Base-by-base conservation (phyloP, 2,329 filamentous ascomycete species). In the Penicillium sp. region DNA sequence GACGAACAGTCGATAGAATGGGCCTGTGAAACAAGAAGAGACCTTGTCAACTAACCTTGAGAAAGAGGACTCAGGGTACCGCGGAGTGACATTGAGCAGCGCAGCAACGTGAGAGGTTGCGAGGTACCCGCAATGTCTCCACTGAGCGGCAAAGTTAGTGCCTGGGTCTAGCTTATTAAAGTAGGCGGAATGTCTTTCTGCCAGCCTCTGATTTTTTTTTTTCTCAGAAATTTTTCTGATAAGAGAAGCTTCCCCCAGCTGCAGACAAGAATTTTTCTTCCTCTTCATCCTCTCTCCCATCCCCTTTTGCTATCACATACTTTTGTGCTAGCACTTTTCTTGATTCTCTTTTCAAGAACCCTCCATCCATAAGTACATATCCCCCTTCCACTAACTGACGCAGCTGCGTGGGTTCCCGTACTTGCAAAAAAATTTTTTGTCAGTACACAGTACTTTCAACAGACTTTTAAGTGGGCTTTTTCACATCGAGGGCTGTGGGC, bases 401-500 rank as follows among this genome's bases (percentile, higher is more conserved):
- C 60, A 67, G 61, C 59, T 65, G 61, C 61, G 66, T 66, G 65
- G 66, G 66, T 57, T 63, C 61, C 36, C 51, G 52, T 66, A 68
- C 65, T 61, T 65, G 62, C 45, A 60, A 62, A 60, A 62, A 29
- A 2, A 21, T 39, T 39, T 9, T 16, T 9, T 16, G n/a, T 13
- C 18, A 39, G 36, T 39, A 39, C 28, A 12, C 36, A 66, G 65
- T 65, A 68, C 64, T 65, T 65, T 66, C 67, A 70, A 69, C 64
- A 66, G 67, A 67, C 64, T 67, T 54, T 55, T 62, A 61, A 68
- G 70, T 68, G 70, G 69, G 69, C 60, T 63, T 71, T 36, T 53
- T 64, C 61, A 69, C 69, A 70, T 65, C 67, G 71, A 71, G 69
- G 70, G 69, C 71, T 72, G 70, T 70, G 70, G 72, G 72, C 70